Base-by-base conservation (phyloP, 1,139 yeast species). In the Ogataea hybrid region DNA sequence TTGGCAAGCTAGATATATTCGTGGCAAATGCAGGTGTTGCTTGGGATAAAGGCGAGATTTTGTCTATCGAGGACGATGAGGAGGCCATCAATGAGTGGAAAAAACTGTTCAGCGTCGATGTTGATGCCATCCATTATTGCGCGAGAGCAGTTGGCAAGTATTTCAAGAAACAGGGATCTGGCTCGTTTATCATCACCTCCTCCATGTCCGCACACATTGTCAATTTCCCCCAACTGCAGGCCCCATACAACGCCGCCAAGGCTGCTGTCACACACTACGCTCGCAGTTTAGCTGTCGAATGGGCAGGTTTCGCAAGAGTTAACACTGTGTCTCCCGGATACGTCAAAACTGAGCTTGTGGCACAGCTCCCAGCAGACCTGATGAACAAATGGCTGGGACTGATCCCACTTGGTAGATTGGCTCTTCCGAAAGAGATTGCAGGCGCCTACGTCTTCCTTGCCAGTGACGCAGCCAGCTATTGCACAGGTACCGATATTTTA, bases 381-480 rank as follows among this genome's bases (percentile, higher is more conserved):
- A 37, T 43, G 23, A 38, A 42, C 3, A 42, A 69, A 49, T 84
- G 94, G 94, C 71, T 78, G 75, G 63, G 71, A 27, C 62, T 81
- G 57, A 84, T 79, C 37, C 97, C 97, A 29, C 57, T 84, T 68
- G 96, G 96, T 18, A 79, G 95, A 67, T 86, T 84, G 61, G 87
- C 83, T 27, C 64, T 74, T 37, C 78, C 95, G 11, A 75, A 79
- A 52, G 97, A 89, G 63, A 69, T 89, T 53, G 86, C 81, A 9
- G 96, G 96, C 46, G 95, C 95, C 5, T 89, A 86, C 65, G 70
- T 88, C 37, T 89, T 84, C 67, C 69, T 89, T 54, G 96, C 95
- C 4, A 81, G 90, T 22, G 83, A 85, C 58, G 96, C 96, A 4
- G 77, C 90, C 30, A 77, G 90, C 9, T 89, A 76, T 65, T 83